Base-by-base conservation (phyloP, 345 rosid species). In the Populus euphratica region DNA sequence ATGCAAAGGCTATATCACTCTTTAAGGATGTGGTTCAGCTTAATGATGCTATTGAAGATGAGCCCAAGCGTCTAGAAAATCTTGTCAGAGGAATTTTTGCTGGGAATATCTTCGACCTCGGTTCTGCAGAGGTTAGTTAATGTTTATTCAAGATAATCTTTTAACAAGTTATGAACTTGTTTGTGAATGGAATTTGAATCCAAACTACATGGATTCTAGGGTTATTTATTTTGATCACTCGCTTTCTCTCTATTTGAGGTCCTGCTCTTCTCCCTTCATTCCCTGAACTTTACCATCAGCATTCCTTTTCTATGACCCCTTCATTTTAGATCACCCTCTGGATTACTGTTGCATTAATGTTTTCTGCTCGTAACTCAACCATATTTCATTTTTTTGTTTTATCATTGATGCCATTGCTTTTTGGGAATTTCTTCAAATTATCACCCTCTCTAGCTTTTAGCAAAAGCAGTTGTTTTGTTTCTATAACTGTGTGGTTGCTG, bases 31-130 rank as follows among this genome's bases (percentile, higher is more conserved):
- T 94, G 69, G 89, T 94, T 38, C 85, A 73, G 83, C 87, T 94
- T 29, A 90, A 85, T 82, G 97, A 92, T 86, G 88, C 84, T 44
- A 90, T 92, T 76, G 92, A 90, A 43, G 98, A 91, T 68, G 94
- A 77, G 63, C 83, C 83, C 70, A 83, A 90, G 72, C 91, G 90
- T 62, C 69, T 94, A 62, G 98, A 94, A 82, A 91, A 80, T 86
- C 85, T 96, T 38, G 87, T 90, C 67, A 89, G 87, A 84, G 99
- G 99, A 74, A 87, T 96, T 23, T 96, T 96, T 83, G 98, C 98
- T 36, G 98, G 98, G 86, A 96, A 96, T 73, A 94, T 96, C 80
- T 92, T 96, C 78, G 99, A 96, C 83, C 92, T 96, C 43, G 98
- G 98, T 78, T 96, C 99, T 79, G 98, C 98, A 2, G 93, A 94